Evolutionary conservation across 2,329 filamentous ascomycete species (phyloP).

Genomic region (Neonectria sp.): DNA sequence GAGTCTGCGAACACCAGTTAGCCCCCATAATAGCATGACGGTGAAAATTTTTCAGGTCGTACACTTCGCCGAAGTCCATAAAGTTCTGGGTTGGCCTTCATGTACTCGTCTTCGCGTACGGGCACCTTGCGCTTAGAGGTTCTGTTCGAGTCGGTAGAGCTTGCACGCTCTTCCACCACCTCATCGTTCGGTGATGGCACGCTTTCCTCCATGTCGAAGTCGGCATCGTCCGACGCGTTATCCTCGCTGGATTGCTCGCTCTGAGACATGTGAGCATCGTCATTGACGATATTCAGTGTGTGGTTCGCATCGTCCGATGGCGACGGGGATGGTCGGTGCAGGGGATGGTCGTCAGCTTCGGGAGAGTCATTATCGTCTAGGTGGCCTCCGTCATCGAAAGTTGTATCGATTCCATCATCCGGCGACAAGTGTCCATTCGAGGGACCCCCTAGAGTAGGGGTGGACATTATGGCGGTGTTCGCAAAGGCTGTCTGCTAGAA

Average conservation of each 20-base stretch:
- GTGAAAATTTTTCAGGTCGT: constrained; percentile 59
- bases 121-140: constrained; percentile 80
- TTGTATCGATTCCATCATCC: constrained; percentile 60
- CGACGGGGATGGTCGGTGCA: constrained; percentile 62
- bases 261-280: constrained; percentile 60
- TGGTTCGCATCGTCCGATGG: constrained; percentile 61
- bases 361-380: constrained; percentile 80
- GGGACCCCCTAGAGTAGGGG: constrained; percentile 72
- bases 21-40: constrained; percentile 50
- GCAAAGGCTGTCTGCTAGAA: constrained; percentile 68
- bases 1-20: constrained; percentile 59
- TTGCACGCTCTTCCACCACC: constrained; percentile 70
- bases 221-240: constrained; percentile 76
- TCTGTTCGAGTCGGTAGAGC: constrained; percentile 79
- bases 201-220: constrained; percentile 82
- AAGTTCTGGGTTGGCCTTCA: constrained; percentile 91
- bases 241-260: constrained; percentile 65
- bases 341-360: constrained; percentile 74
- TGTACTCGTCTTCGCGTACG: constrained; percentile 84
- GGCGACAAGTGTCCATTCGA: constrained; percentile 78
- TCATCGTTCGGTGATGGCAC: constrained; percentile 62
- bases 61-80: constrained; percentile 96
- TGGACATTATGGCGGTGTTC: constrained; percentile 75
- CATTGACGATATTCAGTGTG: constrained; percentile 56
- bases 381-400: constrained; percentile 54